Percentiles rank a stretch among this genome's conserved stretches.
Evolutionary conservation across 768 basidiomycete species (phyloP).

Genomic region (Serendipita sp.): DNA sequence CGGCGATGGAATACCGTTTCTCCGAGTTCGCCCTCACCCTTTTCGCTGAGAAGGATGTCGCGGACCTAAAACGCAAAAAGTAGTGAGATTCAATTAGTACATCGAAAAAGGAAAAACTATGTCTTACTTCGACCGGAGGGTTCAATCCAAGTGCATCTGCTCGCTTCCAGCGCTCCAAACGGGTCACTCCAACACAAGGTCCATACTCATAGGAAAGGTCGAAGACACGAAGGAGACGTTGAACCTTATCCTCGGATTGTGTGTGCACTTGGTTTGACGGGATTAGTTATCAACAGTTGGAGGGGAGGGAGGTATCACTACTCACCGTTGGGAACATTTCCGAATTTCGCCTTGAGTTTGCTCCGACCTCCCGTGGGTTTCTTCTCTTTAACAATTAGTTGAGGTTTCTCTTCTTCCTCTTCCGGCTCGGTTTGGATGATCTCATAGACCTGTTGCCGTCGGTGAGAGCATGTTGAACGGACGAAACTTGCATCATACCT

Average conservation of each 20-base stretch:
- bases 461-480: background rate
- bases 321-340: background rate
- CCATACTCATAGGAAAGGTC: constrained; percentile 70
- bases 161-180: constrained; percentile 77
- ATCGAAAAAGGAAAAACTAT: background rate
- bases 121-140: constrained; percentile 59
- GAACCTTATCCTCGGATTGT: constrained; percentile 40
- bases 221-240: constrained; percentile 63
- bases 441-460: background rate
- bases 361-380: background rate
- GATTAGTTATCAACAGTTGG: background rate
- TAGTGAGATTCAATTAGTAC: background rate
- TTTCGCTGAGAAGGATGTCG: constrained; percentile 55
- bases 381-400: background rate
- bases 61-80: constrained; percentile 34
- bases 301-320: background rate
- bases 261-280: constrained; percentile 37
- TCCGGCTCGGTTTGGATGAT: background rate
- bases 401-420: background rate
- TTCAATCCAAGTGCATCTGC: constrained; percentile 60
- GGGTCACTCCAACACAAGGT: constrained; percentile 60
- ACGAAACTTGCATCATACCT: no score
- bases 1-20: constrained; percentile 2
- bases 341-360: background rate
- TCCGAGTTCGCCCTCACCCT: constrained; percentile 34